Conservation (phyloP, 495 filamentous ascomycete species). For the Bombardia bombarda region DNA sequence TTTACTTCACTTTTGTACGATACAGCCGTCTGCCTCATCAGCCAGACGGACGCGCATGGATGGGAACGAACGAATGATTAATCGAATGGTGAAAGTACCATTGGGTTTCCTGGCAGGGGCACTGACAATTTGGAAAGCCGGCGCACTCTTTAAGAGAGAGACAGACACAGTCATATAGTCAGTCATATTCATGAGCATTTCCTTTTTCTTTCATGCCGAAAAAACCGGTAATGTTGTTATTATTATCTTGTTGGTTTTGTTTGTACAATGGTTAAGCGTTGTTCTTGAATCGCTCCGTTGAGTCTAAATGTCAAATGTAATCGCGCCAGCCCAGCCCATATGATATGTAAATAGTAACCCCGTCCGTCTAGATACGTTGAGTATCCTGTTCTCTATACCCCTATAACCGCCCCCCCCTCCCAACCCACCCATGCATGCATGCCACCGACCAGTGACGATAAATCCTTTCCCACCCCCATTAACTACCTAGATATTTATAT, state of each 20-base stretch:
- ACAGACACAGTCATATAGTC: too few relatives aligned
- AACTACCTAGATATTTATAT: not conserved
- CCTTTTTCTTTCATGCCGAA: not conserved
- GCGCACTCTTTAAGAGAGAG: too few relatives aligned
- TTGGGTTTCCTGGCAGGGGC: too few relatives aligned
- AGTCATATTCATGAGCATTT: too few relatives aligned
- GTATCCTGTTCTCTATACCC: not conserved
- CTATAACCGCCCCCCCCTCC: not conserved
- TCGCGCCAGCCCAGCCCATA: not conserved
- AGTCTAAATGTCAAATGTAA: not conserved
- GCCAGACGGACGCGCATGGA: too few relatives aligned
- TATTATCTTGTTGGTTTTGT: not conserved
- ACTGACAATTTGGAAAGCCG: too few relatives aligned
- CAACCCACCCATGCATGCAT: not conserved
- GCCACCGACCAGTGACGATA: not conserved
- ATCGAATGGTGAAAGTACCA: too few relatives aligned
- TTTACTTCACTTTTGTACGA: too few relatives aligned
- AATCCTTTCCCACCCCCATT: not conserved
- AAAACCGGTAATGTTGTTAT: not conserved
- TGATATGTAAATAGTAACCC: not conserved
- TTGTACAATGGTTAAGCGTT: slow-evolving; percentile 9
- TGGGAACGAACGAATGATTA: too few relatives aligned
- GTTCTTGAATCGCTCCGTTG: slow-evolving; percentile 7
- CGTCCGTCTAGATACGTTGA: slow-evolving; percentile 14
- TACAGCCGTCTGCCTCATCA: too few relatives aligned